These are phyloP conservation scores for Mycena alexandri DNA, from an alignment of 768 basidiomycete species.

Conservation along the genomic window DNA sequence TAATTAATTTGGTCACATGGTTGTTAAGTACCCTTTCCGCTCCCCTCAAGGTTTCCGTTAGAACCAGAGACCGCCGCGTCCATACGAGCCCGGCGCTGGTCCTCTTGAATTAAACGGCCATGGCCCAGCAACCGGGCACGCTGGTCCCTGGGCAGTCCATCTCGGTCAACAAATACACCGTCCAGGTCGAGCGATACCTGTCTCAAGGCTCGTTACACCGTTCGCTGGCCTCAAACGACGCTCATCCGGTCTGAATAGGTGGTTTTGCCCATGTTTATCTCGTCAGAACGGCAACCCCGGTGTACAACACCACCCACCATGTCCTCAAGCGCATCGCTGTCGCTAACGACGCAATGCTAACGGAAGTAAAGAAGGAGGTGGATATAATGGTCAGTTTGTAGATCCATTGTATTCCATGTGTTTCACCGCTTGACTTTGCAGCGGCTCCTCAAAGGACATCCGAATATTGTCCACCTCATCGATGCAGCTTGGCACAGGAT, in stretches of 20 bases:
- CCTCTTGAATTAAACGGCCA: conserved; percentile 6
- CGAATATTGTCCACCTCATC: conserved; percentile 95
- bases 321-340: conserved; percentile 98
- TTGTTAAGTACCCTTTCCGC: conserved; percentile 4
- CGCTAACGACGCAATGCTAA: conserved; percentile 87
- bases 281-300: conserved; percentile 86
- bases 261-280: conserved; percentile 99
- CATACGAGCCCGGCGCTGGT: conserved; percentile 1
- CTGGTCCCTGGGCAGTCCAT: conserved; percentile 88
- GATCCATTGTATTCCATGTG: conserved; percentile 30
- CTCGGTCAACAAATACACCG: conserved; percentile 88
- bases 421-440: conserved; percentile 53
- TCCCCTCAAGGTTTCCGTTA: background rate
- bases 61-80: conserved; percentile 8
- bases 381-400: conserved; percentile 89
- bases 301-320: conserved; percentile 94
- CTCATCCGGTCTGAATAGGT: conserved; percentile 63
- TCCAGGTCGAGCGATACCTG: conserved; percentile 94
- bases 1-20: conserved; percentile 9
- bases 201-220: conserved; percentile 79
- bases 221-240: conserved; percentile 12
- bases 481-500: conserved; percentile 93
- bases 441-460: conserved; percentile 92
- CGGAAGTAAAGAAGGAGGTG: conserved; percentile 97
- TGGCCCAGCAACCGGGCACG: conserved; percentile 72